Evolutionary conservation across 2,329 filamentous ascomycete genomes (phyloP).

Genomic region (Colletotrichum sp.): DNA sequence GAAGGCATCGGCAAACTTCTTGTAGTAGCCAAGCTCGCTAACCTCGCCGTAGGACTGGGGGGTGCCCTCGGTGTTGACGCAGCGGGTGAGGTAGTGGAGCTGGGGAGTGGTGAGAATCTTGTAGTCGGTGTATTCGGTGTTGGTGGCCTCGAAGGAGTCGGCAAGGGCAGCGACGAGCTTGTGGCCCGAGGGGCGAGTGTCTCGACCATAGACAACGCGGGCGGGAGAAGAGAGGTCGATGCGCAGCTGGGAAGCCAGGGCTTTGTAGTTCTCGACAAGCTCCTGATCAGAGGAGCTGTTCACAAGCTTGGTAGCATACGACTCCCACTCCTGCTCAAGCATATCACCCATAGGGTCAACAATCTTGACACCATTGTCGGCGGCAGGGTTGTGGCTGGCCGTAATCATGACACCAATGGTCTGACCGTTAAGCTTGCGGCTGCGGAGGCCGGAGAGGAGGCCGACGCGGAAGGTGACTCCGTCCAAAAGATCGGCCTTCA

Average conservation of each 20-base stretch:
- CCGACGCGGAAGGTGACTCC: constrained; percentile 94
- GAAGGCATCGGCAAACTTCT: constrained; percentile 88
- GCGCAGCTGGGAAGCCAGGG: constrained; percentile 76
- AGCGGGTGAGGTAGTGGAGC: constrained; percentile 94
- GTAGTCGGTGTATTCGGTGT: constrained; percentile 79
- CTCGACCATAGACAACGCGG: constrained; percentile 87
- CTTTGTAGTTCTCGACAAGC: constrained; percentile 77
- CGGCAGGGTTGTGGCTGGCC: constrained; percentile 88
- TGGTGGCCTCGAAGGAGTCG: constrained; percentile 78
- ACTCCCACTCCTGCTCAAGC: constrained; percentile 95
- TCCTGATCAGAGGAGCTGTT: constrained; percentile 80
- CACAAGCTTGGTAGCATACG: constrained; percentile 84
- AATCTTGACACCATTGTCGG: constrained; percentile 93
- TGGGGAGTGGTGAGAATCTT: constrained; percentile 97
- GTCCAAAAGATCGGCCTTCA: constrained; percentile 81
- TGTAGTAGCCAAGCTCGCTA: constrained; percentile 91
- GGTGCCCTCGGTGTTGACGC: constrained; percentile 90
- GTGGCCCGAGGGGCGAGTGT: constrained; percentile 91
- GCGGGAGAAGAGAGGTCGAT: constrained; percentile 74
- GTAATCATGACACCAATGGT: constrained; percentile 97
- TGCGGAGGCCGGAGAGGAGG: constrained; percentile 85
- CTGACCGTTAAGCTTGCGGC: constrained; percentile 86
- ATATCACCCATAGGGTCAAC: constrained; percentile 98
- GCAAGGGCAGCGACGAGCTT: constrained; percentile 80
- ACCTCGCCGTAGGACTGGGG: constrained; percentile 87